phyloP scores from a whole-genome alignment of 495 filamentous ascomycete species.

The Annulohypoxylon nitens region DNA sequence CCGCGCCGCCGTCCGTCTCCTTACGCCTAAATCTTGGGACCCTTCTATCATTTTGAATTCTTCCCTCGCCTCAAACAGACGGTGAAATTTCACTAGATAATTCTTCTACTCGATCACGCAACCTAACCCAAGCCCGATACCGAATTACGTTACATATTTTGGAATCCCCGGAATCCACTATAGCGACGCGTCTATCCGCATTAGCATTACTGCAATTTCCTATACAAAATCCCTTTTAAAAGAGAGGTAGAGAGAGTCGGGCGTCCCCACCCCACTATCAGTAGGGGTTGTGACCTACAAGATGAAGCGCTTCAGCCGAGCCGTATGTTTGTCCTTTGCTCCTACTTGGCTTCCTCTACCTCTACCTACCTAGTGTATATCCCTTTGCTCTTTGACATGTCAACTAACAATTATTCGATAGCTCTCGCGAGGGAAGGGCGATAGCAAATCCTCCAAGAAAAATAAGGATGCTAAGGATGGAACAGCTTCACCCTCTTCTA shows the following conservation, averaged over 20 bases:
- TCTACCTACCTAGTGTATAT: neutral
- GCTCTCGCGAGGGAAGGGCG: slow-evolving; percentile 95
- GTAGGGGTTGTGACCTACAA: slow-evolving; percentile 64
- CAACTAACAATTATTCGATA: slow-evolving; percentile 63
- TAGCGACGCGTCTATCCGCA: slow-evolving; percentile 33
- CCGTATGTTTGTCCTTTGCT: slow-evolving; percentile 74
- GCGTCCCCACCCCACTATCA: slow-evolving; percentile 50
- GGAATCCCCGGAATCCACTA: neutral
- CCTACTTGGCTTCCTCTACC: neutral
- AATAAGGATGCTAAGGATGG: slow-evolving; percentile 87
- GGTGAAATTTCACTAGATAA: slow-evolving; percentile 35
- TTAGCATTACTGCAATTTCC: slow-evolving; percentile 14
- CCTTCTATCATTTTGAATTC: slow-evolving; percentile 18
- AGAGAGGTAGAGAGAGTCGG: slow-evolving; percentile 36
- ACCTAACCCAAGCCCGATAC: slow-evolving; percentile 21
- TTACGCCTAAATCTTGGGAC: slow-evolving; percentile 29
- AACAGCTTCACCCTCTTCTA: slow-evolving; percentile 79
- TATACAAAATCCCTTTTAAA: slow-evolving; percentile 12
- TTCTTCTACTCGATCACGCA: slow-evolving; percentile 21
- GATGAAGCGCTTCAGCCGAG: slow-evolving; percentile 99
- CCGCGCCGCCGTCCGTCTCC: slow-evolving; percentile 24
- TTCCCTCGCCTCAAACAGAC: slow-evolving; percentile 37
- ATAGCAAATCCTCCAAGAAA: slow-evolving; percentile 92
- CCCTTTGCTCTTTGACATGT: neutral
- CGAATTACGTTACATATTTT: slow-evolving; percentile 8